phyloP scores from a whole-genome alignment of 2,329 filamentous ascomycete genomes.

The Juglanconis oblonga region DNA sequence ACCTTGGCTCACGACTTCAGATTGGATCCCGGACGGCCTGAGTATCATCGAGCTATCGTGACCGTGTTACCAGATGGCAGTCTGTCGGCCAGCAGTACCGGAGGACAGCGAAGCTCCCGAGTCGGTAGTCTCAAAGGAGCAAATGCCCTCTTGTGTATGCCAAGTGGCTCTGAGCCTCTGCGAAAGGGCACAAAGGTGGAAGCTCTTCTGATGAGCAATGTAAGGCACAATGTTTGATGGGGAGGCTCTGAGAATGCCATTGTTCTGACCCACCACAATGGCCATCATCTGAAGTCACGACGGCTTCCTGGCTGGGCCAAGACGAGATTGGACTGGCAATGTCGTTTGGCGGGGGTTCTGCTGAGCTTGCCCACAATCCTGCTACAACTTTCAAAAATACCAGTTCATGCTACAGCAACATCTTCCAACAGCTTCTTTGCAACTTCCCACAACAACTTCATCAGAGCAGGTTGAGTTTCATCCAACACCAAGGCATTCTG shows the following conservation, averaged over 20 bases:
- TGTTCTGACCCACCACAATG: not conserved
- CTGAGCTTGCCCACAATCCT: too few species aligned
- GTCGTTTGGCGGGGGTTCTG: too few species aligned
- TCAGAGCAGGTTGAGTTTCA: not conserved
- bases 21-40: conserved; percentile 72
- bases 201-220: conserved; percentile 71
- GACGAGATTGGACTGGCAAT: too few species aligned
- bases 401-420: not conserved
- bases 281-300: not conserved
- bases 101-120: conserved; percentile 82
- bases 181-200: conserved; percentile 69
- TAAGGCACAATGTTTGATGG: conserved; percentile 28
- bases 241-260: not conserved
- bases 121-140: conserved; percentile 87
- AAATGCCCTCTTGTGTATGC: conserved; percentile 80
- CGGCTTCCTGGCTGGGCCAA: not conserved
- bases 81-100: conserved; percentile 77
- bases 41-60: conserved; percentile 87
- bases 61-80: conserved; percentile 62
- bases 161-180: conserved; percentile 60
- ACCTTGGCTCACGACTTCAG: conserved; percentile 68
- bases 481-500: not conserved
- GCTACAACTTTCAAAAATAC: too few species aligned
- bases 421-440: not conserved
- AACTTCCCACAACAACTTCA: not conserved